These are phyloP conservation scores for Ocimum tenuiflorum DNA, from an alignment of 257 asterid species.

Conservation along the genomic window DNA sequence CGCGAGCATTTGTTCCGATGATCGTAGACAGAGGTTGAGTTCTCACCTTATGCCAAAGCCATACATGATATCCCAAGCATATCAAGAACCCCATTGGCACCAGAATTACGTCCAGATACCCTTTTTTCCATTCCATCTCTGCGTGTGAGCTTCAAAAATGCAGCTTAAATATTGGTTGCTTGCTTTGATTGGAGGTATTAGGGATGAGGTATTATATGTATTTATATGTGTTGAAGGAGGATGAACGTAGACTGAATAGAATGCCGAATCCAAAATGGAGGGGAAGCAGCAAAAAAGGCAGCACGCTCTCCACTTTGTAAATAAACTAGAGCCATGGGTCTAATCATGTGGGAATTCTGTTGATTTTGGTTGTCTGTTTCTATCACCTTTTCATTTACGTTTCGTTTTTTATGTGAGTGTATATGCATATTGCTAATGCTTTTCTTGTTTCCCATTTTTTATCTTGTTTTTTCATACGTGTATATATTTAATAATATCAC, in stretches of 20 bases:
- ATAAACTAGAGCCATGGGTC: slow-evolving; percentile 15
- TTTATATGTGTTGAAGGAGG: neutral
- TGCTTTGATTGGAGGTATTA: neutral
- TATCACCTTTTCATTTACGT: neutral
- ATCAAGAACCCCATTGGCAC: slow-evolving; percentile 56
- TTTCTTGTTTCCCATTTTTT: too few relatives aligned
- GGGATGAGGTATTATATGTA: too few relatives aligned
- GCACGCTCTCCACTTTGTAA: slow-evolving; percentile 23
- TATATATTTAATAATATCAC: too few relatives aligned
- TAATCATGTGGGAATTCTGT: slow-evolving; percentile 23
- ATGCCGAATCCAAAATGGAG: slow-evolving; percentile 12
- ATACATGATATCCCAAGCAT: slow-evolving; percentile 62
- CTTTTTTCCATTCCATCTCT: slow-evolving; percentile 79
- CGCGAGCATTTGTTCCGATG: slow-evolving; percentile 69
- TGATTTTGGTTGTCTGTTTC: slow-evolving; percentile 18
- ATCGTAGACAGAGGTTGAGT: slow-evolving; percentile 63
- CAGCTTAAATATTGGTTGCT: neutral
- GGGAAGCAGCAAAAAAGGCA: slow-evolving; percentile 6
- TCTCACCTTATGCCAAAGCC: slow-evolving; percentile 67
- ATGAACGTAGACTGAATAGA: slow-evolving; percentile 31
- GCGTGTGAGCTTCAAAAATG: too few relatives aligned
- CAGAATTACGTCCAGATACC: slow-evolving; percentile 64
- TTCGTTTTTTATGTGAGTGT: too few relatives aligned
- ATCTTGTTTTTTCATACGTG: too few relatives aligned
- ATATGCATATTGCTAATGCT: neutral